Percentiles rank a stretch among this genome's conserved stretches.
Conservation (phyloP, 1,284 basidiomycete genomes). For the Thelephora terrestris region DNA sequence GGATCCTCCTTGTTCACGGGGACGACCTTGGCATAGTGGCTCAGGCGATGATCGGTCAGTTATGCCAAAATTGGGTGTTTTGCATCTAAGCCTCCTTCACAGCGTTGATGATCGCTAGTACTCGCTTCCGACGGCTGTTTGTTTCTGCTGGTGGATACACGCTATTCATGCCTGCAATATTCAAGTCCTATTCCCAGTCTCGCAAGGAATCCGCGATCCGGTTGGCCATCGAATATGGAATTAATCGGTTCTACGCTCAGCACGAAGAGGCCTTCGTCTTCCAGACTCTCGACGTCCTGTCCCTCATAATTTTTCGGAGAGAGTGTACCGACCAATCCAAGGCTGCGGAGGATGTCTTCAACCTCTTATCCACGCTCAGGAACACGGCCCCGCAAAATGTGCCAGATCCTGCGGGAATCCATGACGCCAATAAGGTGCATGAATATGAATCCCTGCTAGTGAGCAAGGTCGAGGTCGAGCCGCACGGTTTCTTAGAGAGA, state of each 20-base stretch:
- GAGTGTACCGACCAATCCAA: slow-evolving; percentile 32
- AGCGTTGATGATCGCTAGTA: slow-evolving; percentile 63
- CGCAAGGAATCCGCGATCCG: slow-evolving; percentile 45
- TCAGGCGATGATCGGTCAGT: slow-evolving; percentile 59
- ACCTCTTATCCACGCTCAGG: slow-evolving; percentile 46
- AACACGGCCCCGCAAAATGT: slow-evolving; percentile 27
- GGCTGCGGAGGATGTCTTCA: slow-evolving; percentile 42
- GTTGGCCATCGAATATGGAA: slow-evolving; percentile 62
- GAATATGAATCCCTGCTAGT: slow-evolving; percentile 67
- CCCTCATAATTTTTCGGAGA: slow-evolving; percentile 38
- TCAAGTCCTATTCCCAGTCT: slow-evolving; percentile 58
- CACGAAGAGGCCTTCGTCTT: slow-evolving; percentile 72
- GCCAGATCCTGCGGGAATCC: slow-evolving; percentile 57
- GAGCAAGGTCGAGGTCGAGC: slow-evolving; percentile 56
- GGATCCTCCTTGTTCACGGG: slow-evolving; percentile 55
- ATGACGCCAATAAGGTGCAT: slow-evolving; percentile 52
- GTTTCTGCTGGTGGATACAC: slow-evolving; percentile 62
- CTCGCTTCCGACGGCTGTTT: slow-evolving; percentile 69
- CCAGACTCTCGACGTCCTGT: slow-evolving; percentile 57
- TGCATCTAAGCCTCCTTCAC: slow-evolving; percentile 2
- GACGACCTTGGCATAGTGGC: slow-evolving; percentile 63
- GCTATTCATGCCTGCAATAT: slow-evolving; percentile 59
- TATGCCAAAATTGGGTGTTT: neutral
- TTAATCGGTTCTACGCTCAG: slow-evolving; percentile 64
- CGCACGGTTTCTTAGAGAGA: slow-evolving; percentile 49